phyloP scores from a whole-genome alignment of 768 basidiomycete genomes.

The Cantharellus cinnabarinus region DNA sequence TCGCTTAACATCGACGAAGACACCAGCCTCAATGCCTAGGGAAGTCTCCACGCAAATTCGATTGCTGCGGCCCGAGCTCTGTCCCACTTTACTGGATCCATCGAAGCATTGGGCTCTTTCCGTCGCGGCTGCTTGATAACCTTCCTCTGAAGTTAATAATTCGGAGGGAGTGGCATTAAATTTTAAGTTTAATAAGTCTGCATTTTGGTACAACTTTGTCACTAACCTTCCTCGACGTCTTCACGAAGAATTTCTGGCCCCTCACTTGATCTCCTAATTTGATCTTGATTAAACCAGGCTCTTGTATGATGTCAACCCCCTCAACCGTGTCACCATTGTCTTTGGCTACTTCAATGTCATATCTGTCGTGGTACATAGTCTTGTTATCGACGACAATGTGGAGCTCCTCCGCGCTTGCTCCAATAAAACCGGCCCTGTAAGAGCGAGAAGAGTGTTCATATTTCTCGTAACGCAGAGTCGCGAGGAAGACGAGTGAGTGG shows the following conservation, averaged over 20 bases:
- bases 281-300: not conserved
- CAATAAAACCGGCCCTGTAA: not conserved
- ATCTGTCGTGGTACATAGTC: constrained; percentile 2
- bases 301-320: not conserved
- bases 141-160: too few species aligned
- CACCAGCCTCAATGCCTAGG: too few species aligned
- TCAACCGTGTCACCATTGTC: not conserved
- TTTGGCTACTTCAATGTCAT: not conserved
- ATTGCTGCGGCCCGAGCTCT: too few species aligned
- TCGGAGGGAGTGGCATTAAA: too few species aligned
- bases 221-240: not conserved
- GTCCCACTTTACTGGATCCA: too few species aligned
- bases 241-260: not conserved
- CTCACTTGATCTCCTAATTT: not conserved
- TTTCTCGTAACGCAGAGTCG: constrained; percentile 1
- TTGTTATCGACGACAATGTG: constrained; percentile 5
- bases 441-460: not conserved
- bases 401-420: constrained; percentile 1
- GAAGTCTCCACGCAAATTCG: too few species aligned
- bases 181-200: too few species aligned
- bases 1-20: too few species aligned
- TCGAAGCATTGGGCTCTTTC: too few species aligned
- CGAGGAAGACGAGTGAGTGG: not conserved
- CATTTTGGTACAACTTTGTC: too few species aligned
- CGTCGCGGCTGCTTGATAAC: too few species aligned